Evolutionary conservation across 208 protist genomes (phyloP), one percentile per base, ranked within the genome.

Genomic region (Leishmania mexicana): DNA sequence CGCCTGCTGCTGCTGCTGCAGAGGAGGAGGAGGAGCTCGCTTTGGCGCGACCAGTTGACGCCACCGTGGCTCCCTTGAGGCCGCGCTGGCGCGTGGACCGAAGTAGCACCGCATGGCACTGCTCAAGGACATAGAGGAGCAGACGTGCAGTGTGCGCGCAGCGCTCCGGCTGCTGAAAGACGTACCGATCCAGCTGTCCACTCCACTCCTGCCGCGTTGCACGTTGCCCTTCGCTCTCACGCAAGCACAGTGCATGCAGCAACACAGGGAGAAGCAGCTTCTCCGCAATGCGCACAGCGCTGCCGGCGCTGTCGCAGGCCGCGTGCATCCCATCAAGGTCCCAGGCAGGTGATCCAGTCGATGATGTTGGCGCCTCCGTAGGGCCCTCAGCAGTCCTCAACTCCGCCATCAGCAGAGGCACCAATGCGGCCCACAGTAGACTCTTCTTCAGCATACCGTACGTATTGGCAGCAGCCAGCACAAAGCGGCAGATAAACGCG

Each of bases 181-280:
- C 73, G 78, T 83, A 70, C 0, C 24, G 35, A 54, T 90, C 84
- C 21, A 96, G 81, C 21, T 67, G 42, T 21, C 68, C 35, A 0
- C 83, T 89, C 93, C 93, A 96, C 51, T 53, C 65, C 7, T 15
- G 35, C 13, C 93, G 90, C 51, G 83, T 54, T 7, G 49, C 75
- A 0, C 89, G 91, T 42, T 87, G 84, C 17, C 78, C 76, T n/a
- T 89, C 85, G 57, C 73, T 92, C 80, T 96, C 91, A 6, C 73
- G 81, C 57, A 83, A 45, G 42, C 94, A 85, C 85, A 96, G 83
- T 3, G 88, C 64, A 74, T 96, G 93, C 35, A 90, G 83, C n/a
- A 94, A 75, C 15, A 88, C 76, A n/a, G 90, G 77, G 19, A 87
- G 85, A 19, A 96, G 70, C 64, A 93, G 78, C 17, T 49, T 65